Conservation (phyloP, 2,329 filamentous ascomycete genomes). For the Talaromyces albobiverticillius region DNA sequence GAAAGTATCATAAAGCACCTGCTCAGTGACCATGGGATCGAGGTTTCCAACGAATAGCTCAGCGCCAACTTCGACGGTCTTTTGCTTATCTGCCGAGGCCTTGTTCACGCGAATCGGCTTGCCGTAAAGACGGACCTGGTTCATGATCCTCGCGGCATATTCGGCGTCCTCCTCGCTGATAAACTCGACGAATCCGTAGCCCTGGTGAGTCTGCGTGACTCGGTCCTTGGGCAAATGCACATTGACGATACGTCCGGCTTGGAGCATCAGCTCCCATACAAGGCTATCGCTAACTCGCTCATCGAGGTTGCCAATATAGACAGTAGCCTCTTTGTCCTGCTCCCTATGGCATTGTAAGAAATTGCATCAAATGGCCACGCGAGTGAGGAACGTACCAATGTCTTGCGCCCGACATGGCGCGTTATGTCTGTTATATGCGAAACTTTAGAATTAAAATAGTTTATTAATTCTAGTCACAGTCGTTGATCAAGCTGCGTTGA, state of each 20-base stretch:
- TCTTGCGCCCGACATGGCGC: conserved; percentile 65
- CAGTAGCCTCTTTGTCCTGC: conserved; percentile 96
- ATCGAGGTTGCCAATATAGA: conserved; percentile 98
- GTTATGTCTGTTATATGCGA: conserved; percentile 2
- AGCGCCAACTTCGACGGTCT: conserved; percentile 87
- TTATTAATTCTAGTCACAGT: neutral
- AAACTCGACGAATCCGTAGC: conserved; percentile 98
- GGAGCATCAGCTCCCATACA: conserved; percentile 97
- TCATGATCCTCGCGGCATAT: conserved; percentile 95
- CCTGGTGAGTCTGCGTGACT: conserved; percentile 93
- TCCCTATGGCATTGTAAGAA: conserved; percentile 59
- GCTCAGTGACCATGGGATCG: conserved; percentile 91
- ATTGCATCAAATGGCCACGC: conserved; percentile 16
- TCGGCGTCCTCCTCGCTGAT: conserved; percentile 93
- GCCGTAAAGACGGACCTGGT: conserved; percentile 86
- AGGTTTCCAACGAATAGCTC: conserved; percentile 97
- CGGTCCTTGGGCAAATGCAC: conserved; percentile 98
- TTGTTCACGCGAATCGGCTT: conserved; percentile 98
- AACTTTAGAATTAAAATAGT: neutral
- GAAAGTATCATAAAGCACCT: conserved; percentile 93
- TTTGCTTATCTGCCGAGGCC: conserved; percentile 87
- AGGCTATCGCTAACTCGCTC: conserved; percentile 88
- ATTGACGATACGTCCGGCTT: conserved; percentile 95
- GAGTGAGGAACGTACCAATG: conserved; percentile 61
- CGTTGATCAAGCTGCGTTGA: neutral